Evolutionary conservation across 225 moss, liverwort and hornwort genomes (phyloP).

Genomic region (Asterella californica): DNA sequence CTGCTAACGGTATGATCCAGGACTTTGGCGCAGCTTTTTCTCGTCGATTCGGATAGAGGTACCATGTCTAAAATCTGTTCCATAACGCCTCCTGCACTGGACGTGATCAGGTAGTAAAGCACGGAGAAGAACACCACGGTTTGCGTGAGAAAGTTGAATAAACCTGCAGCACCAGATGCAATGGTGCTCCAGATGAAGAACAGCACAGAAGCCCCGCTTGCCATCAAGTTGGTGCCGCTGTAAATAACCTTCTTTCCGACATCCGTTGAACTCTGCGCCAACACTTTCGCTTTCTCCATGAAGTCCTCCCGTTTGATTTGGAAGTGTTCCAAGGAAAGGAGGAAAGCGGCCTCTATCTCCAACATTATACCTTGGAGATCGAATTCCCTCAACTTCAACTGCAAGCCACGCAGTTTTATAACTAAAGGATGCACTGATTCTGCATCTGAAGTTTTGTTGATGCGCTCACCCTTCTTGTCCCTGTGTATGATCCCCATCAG

Average conservation of each 20-base stretch:
- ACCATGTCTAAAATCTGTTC: constrained; percentile 83
- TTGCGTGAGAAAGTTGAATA: constrained; percentile 69
- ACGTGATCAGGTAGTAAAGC: constrained; percentile 82
- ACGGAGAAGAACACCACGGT: constrained; percentile 81
- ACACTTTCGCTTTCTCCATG: constrained; percentile 61
- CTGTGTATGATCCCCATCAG: constrained; percentile 42
- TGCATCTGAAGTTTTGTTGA: constrained; percentile 36
- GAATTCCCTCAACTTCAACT: constrained; percentile 53
- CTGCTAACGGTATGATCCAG: constrained; percentile 93
- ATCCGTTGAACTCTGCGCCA: constrained; percentile 65
- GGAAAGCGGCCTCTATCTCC: constrained; percentile 61
- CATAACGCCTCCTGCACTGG: constrained; percentile 74
- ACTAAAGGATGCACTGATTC: constrained; percentile 54
- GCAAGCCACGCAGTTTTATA: constrained; percentile 49
- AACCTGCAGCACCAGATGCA: constrained; percentile 78
- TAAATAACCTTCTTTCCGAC: constrained; percentile 69
- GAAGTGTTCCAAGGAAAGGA: constrained; percentile 67
- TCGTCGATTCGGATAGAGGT: constrained; percentile 73
- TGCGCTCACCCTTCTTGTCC: constrained; percentile 38
- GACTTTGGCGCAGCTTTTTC: constrained; percentile 67
- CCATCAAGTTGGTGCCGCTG: constrained; percentile 71
- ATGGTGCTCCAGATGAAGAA: constrained; percentile 69
- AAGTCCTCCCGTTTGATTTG: constrained; percentile 73
- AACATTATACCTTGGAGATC: constrained; percentile 60
- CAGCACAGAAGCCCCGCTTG: constrained; percentile 59